Conservation (phyloP, 805 yeast species). For the Nakazawaea anatomiae region DNA sequence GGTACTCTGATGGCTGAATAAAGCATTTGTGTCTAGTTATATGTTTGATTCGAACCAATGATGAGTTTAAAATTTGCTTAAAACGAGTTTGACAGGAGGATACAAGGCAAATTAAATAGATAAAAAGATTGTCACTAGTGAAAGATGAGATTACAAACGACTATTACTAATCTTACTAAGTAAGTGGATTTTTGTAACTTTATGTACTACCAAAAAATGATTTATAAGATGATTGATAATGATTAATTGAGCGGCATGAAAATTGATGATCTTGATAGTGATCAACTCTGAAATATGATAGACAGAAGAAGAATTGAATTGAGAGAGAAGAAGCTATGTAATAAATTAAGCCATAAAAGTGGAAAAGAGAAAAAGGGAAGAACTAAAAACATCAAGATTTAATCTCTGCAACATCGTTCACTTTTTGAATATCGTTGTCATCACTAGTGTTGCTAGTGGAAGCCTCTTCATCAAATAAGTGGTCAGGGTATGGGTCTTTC, state of each 20-base stretch:
- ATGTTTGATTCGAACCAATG: background rate
- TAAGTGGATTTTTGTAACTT: background rate
- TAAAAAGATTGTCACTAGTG: too few species aligned
- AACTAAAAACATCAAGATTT: background rate
- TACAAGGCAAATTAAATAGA: too few species aligned
- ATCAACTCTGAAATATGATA: too few species aligned
- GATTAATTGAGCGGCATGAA: too few species aligned
- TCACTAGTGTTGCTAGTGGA: background rate
- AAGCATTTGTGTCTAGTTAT: conserved; percentile 10
- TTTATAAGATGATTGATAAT: too few species aligned
- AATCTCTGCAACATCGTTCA: conserved; percentile 10
- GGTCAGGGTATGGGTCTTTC: background rate
- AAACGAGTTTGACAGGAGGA: too few species aligned
- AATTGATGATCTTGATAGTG: too few species aligned
- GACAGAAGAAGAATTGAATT: too few species aligned
- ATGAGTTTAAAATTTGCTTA: too few species aligned
- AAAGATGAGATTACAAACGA: background rate
- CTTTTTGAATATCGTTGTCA: conserved; percentile 15
- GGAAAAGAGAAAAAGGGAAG: background rate
- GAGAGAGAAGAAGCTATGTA: too few species aligned
- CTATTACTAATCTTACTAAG: background rate
- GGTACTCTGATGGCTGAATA: conserved; percentile 30
- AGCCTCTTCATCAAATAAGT: background rate
- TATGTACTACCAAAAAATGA: background rate
- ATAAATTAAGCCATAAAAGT: too few species aligned